Percentiles rank a stretch among this genome's conserved stretches.
phyloP scores from a whole-genome alignment of 2,329 filamentous ascomycete species.

The Alternaria sp. region DNA sequence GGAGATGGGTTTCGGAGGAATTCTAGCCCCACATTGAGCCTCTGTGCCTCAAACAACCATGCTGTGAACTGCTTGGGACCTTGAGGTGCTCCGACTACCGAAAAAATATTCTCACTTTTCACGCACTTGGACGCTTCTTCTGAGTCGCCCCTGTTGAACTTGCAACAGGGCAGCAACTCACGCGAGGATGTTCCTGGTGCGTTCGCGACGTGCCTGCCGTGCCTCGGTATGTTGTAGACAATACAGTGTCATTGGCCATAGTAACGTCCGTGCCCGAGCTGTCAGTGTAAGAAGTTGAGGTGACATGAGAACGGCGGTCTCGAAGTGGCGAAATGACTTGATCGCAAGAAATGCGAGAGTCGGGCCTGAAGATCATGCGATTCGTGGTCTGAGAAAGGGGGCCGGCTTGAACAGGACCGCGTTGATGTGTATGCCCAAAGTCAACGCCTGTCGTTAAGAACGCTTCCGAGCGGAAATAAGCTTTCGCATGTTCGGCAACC shows the following conservation, averaged over 20 bases:
- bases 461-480: constrained; percentile 7
- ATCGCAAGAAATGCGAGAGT: background rate
- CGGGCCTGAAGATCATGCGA: background rate
- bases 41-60: background rate
- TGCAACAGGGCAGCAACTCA: constrained; percentile 10
- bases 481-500: constrained; percentile 9
- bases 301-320: constrained; percentile 11
- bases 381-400: background rate
- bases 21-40: background rate
- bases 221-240: constrained; percentile 8
- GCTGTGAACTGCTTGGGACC: background rate
- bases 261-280: constrained; percentile 4
- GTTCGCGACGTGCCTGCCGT: background rate
- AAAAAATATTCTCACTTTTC: background rate
- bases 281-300: constrained; percentile 14
- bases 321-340: background rate
- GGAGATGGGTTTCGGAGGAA: constrained; percentile 1
- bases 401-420: background rate
- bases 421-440: background rate
- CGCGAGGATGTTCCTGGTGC: constrained; percentile 8
- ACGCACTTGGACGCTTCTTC: constrained; percentile 6
- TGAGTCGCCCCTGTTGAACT: constrained; percentile 2
- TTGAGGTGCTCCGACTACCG: constrained; percentile 2
- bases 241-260: constrained; percentile 6
- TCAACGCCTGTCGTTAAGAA: background rate